Evolutionary conservation across 2,329 filamentous ascomycete genomes (phyloP).

Genomic region (Sclerotinia nivalis): DNA sequence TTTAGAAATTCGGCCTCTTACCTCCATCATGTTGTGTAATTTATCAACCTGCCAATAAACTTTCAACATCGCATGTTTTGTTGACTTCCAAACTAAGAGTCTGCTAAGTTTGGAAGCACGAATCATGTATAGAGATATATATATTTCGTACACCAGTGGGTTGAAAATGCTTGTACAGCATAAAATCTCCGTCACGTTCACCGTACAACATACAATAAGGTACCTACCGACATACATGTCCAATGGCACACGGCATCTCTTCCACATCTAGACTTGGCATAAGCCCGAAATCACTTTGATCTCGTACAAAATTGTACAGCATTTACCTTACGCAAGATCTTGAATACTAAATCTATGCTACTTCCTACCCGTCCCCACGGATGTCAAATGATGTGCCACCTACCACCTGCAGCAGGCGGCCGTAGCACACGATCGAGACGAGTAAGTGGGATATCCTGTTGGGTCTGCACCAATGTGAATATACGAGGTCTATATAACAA

Average conservation of each 20-base stretch:
- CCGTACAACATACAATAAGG: not conserved
- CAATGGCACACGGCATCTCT: not conserved
- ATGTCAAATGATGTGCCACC: slow-evolving; percentile 12
- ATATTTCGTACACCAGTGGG: not conserved
- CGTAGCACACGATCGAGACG: not conserved
- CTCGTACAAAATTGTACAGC: not conserved
- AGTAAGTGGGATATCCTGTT: not conserved
- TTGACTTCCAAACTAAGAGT: not conserved
- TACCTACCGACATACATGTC: not conserved
- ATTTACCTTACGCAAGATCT: slow-evolving; percentile 1
- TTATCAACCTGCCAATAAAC: not conserved
- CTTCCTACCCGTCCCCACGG: not conserved
- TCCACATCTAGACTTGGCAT: too few species aligned
- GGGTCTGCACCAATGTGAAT: not conserved
- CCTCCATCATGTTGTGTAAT: not conserved
- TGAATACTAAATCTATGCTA: not conserved
- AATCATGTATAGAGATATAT: not conserved
- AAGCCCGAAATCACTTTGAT: not conserved
- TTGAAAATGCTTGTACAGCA: not conserved
- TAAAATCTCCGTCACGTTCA: not conserved
- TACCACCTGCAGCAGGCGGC: not conserved
- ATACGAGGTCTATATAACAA: not conserved
- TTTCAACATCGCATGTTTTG: not conserved
- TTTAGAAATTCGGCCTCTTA: not conserved
- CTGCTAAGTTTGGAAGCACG: not conserved